These are phyloP conservation scores for Rhodotorula sp. DNA, from an alignment of 1,284 basidiomycete species.

Conservation along the genomic window DNA sequence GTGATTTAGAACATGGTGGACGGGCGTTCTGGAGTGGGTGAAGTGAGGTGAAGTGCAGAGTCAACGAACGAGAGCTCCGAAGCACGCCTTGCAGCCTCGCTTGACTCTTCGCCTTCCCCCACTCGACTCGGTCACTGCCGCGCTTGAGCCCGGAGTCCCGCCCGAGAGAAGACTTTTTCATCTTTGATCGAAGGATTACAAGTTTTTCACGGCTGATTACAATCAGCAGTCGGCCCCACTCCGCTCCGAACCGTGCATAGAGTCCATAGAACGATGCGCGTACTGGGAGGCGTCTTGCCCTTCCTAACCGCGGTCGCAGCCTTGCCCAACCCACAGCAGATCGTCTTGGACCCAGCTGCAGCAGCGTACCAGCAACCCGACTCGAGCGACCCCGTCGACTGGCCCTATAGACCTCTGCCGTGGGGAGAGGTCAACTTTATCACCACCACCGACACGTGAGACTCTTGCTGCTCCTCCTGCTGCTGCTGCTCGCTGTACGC, in stretches of 20 bases:
- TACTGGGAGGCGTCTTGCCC: not conserved
- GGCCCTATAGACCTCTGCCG: slow-evolving; percentile 38
- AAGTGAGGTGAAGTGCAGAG: slow-evolving; percentile 2
- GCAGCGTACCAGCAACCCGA: slow-evolving; percentile 30
- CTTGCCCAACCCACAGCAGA: too few species aligned
- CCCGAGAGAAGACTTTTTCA: not conserved
- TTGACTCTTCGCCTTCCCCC: slow-evolving; percentile 3
- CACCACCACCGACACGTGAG: slow-evolving; percentile 38
- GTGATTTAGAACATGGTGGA: slow-evolving; percentile 24
- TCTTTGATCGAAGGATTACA: not conserved
- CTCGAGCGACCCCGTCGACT: slow-evolving; percentile 18
- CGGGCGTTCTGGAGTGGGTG: not conserved
- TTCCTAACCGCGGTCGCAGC: not conserved
- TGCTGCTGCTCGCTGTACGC: not conserved
- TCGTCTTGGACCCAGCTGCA: not conserved
- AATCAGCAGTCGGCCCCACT: too few species aligned
- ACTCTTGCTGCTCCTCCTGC: not conserved
- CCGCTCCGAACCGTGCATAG: not conserved
- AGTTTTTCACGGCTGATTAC: not conserved
- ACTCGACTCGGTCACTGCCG: not conserved
- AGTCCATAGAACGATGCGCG: too few species aligned
- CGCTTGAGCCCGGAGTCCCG: not conserved
- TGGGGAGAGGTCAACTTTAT: slow-evolving; percentile 46
- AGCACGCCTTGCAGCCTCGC: too few species aligned
- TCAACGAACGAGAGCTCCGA: not conserved